Evolutionary conservation across 2,329 filamentous ascomycete genomes (phyloP).

Genomic region (Cryoendolithus antarcticus): DNA sequence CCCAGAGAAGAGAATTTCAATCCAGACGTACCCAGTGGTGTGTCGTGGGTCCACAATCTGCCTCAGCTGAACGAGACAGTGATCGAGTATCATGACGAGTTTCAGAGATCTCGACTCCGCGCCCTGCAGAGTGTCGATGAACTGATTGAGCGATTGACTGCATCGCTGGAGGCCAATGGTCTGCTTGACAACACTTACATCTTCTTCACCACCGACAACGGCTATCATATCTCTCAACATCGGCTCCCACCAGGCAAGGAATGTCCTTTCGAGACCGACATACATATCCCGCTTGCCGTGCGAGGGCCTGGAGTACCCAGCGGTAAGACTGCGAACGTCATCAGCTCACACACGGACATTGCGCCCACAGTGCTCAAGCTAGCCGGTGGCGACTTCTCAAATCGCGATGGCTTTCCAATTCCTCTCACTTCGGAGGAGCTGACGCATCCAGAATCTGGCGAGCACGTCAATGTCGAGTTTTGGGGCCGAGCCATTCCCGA

Average conservation of each 20-base stretch:
- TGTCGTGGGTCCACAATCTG: slow-evolving; percentile 34
- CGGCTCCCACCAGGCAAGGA: slow-evolving; percentile 27
- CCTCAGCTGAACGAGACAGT: slow-evolving; percentile 33
- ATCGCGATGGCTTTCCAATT: slow-evolving; percentile 24
- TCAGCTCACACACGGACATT: slow-evolving; percentile 27
- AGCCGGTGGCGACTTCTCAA: slow-evolving; percentile 15
- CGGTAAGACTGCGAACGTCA: slow-evolving; percentile 17
- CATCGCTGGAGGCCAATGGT: slow-evolving; percentile 28
- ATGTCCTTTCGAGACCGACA: slow-evolving; percentile 26
- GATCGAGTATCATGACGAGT: slow-evolving; percentile 41
- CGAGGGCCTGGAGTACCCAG: slow-evolving; percentile 25
- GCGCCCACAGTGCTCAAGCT: slow-evolving; percentile 26
- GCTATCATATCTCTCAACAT: slow-evolving; percentile 28
- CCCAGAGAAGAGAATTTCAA: slow-evolving; percentile 57
- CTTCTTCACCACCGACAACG: slow-evolving; percentile 29
- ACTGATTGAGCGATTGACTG: slow-evolving; percentile 36
- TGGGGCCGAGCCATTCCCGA: slow-evolving; percentile 24
- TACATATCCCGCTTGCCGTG: slow-evolving; percentile 26
- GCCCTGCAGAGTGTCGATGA: slow-evolving; percentile 44
- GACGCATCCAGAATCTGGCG: slow-evolving; percentile 10
- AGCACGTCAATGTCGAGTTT: slow-evolving; percentile 29
- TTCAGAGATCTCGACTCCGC: slow-evolving; percentile 38
- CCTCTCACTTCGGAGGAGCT: slow-evolving; percentile 16
- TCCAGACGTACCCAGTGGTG: slow-evolving; percentile 35
- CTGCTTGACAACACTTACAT: slow-evolving; percentile 38